Percentiles rank a stretch among this genome's conserved stretches.
These are phyloP conservation scores for Pyrenophora seminiperda DNA, from an alignment of 2,329 filamentous ascomycete species.

Conservation along the genomic window DNA sequence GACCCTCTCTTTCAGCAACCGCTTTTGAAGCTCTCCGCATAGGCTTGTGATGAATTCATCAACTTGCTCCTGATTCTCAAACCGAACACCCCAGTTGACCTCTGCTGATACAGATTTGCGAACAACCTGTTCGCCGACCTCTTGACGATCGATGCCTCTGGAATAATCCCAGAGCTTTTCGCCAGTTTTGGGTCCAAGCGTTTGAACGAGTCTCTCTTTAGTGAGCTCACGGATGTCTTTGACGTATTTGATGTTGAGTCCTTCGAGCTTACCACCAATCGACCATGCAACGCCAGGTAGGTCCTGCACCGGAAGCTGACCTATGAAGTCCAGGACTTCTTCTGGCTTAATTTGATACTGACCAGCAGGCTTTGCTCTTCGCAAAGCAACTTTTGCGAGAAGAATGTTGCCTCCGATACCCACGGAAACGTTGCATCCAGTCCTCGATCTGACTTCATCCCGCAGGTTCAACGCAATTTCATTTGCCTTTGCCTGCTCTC, in stretches of 20 bases:
- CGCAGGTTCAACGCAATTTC: conserved; percentile 71
- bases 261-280: conserved; percentile 84
- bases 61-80: conserved; percentile 87
- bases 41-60: conserved; percentile 89
- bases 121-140: conserved; percentile 83
- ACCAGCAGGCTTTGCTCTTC: conserved; percentile 92
- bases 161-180: conserved; percentile 90
- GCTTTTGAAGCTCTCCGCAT: conserved; percentile 80
- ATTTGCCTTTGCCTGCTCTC: conserved; percentile 79
- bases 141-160: conserved; percentile 80
- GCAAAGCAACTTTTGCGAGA: conserved; percentile 85
- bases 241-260: conserved; percentile 80
- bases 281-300: conserved; percentile 93
- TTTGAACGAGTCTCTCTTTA: conserved; percentile 73
- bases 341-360: conserved; percentile 88
- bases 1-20: conserved; percentile 80
- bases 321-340: conserved; percentile 76
- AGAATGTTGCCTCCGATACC: conserved; percentile 92
- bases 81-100: conserved; percentile 97
- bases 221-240: conserved; percentile 79
- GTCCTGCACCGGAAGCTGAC: conserved; percentile 75
- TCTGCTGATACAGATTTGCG: conserved; percentile 96
- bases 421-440: conserved; percentile 86
- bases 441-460: conserved; percentile 71
- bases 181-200: conserved; percentile 88